Evolutionary conservation across 2,329 filamentous ascomycete genomes (phyloP), one percentile per base, ranked within the genome.

Genomic region (Beauveria australis): DNA sequence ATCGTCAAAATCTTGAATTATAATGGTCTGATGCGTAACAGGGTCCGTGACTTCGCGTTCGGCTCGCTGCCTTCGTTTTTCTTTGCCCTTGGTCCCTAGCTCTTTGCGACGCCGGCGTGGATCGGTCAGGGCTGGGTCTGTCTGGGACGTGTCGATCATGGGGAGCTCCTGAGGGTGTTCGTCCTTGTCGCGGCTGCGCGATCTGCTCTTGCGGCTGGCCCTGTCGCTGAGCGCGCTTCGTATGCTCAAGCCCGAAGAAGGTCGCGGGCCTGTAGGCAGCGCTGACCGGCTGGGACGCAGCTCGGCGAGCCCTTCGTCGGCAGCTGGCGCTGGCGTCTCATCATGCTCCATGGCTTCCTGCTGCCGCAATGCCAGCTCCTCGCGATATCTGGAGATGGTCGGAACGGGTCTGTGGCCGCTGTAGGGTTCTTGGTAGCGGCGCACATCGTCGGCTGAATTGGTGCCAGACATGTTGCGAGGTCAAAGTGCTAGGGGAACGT

Each of bases 1-100:
- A 30, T 80, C 77, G 0, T 87, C 89, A 66, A 86, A 86, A 68
- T 90, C 88, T 67, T 88, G 85, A 41, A 89, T 87, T 41, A 74
- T 76, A 53, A 89, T 79, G 1, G 87, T 86, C 3, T 90, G 76
- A 71, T 90, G 88, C 1, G 88, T 91, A 44, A 90, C 80, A 0
- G 87, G 87, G 67, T 91, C 88, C 1, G 87, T 90, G 52, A 90
- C 87, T 68, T 88, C 79, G 62, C 80, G 75, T n/a, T 79, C 77
- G n/a, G 75, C 78, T 48, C 75, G 74, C 54, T 78, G 75, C 52
- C 72, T 70, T 54, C 74, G 75, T 12, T 66, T 71, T 61, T 76
- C 77, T 66, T 81, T 79, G 58, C 37, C 40, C 48, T 59, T 59
- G 37, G 48, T 12, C 10, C 56, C 48, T 68, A 79, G 76, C 8